Base-by-base conservation (phyloP, 1,284 basidiomycete species). In the Ustilago xerochloae region DNA sequence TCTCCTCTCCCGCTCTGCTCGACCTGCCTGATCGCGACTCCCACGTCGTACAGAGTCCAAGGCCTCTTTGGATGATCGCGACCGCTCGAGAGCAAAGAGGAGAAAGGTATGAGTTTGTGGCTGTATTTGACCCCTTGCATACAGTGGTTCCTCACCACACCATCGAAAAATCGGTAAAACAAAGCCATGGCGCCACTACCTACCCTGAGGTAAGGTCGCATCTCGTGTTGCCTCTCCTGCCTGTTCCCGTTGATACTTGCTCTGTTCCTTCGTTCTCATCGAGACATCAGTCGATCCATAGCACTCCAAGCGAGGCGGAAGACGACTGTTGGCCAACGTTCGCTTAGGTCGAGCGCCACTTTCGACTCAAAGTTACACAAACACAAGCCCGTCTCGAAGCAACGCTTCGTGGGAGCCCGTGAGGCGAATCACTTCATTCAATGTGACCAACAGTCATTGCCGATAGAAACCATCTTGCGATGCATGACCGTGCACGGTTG, bases 101-200 rank as follows among this genome's bases (percentile, higher is more conserved):
- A n/a, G n/a, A n/a, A 26, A 43, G 41, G 26, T 43, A 26, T n/a
- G n/a, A n/a, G 22, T 43, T 43, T 43, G 41, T 43, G 41, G 41
- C 41, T 43, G 7, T n/a, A n/a, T n/a, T n/a, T 10, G 41, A 43
- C 41, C 41, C 41, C 41, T 43, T 43, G 41, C 41, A 43, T 41
- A 36, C 2, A 4, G 16, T 24, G 16, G 4, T 43, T 13, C 4
- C 22, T 41, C 39, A 41, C 39, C 39, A 41, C 39, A 41, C 18
- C 39, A 41, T 41, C n/a, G 39, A 20, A 20, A 22, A n/a, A n/a
- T n/a, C 39, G 39, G 39, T 22, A n/a, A 33, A 33, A 41, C 39
- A n/a, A 33, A 33, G 24, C 18, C 39, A 20, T 41, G 39, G 39
- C 39, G 39, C n/a, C 39, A 13, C 41, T 6, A 15, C 32, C 9